Base-by-base conservation (phyloP, 371 early-diverging fungal species). In the Mortierella sp. region DNA sequence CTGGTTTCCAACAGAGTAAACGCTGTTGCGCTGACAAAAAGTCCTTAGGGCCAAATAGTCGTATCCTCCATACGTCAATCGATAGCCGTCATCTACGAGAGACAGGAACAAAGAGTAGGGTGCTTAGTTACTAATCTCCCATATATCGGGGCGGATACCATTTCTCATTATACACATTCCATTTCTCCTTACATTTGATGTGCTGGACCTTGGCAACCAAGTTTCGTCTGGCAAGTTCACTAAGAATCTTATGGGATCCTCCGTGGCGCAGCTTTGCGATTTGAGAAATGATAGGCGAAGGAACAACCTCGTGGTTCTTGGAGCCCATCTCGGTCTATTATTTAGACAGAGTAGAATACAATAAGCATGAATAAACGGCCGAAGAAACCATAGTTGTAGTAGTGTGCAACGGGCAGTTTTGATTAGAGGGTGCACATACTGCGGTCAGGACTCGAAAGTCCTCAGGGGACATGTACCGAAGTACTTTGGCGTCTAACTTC, bases 31-130 rank as follows among this genome's bases (percentile, higher is more conserved):
- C 88, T 97, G 96, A 74, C 93, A 92, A 82, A 99, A 93, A 1
- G 99, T 95, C 88, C 97, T 96, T 58, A 99, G 92, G 0, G 99
- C 99, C 70, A 99, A 91, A 89, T 99, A 99, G 89, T 99, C 99
- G 90, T 99, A 99, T 21, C 99, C 99, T 80, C 98, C 98, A 90
- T 99, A 99, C 11, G 99, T 98, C 75, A 99, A 92, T 54, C 98
- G 94, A 89, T 99, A 99, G 21, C 99, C 99, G 74, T 97, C 97
- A 89, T 99, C 96, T 96, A 79, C 45, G 34, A 58, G 58, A 8
- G 2, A 44, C 24, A 48, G 47, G 44, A 5, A 34, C 21, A 42
- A 10, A 13, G 28, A 28, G 16, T 24, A 38, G 19, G 24, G 3
- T 1, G 19, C 24, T 52, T 44, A 72, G 8, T 21, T 21, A 24